A percentile compares a stretch with the other conserved stretches of the same genome.
phyloP scores from a whole-genome alignment of 805 yeast genomes.

The Ogataea nonfermentans region DNA sequence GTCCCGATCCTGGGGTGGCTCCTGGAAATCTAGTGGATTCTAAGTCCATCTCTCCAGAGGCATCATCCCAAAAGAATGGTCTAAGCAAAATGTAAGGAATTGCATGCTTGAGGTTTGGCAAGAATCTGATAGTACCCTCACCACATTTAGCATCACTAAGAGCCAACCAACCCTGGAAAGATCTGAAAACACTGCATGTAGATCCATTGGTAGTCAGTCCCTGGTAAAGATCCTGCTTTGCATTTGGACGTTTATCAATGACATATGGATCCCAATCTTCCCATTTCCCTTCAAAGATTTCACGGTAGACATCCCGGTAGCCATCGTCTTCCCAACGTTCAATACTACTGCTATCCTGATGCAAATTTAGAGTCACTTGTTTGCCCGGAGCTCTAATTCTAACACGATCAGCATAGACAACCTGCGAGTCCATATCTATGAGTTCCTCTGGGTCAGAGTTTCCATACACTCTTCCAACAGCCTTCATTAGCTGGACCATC shows the following conservation, averaged over 20 bases:
- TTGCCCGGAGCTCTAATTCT: conserved; percentile 42
- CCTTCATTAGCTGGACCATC: conserved; percentile 28
- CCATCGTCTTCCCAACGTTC: conserved; percentile 46
- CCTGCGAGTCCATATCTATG: conserved; percentile 33
- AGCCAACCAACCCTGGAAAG: conserved; percentile 45
- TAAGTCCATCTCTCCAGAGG: conserved; percentile 26
- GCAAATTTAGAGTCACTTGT: conserved; percentile 36
- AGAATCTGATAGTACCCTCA: conserved; percentile 39
- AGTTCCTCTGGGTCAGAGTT: conserved; percentile 25
- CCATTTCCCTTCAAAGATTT: conserved; percentile 41
- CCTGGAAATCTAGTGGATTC: conserved; percentile 38
- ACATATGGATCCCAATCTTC: conserved; percentile 43
- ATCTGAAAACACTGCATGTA: conserved; percentile 34
- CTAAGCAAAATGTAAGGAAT: conserved; percentile 39
- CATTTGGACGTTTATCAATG: conserved; percentile 34
- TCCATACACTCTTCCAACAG: conserved; percentile 12
- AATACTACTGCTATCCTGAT: conserved; percentile 42
- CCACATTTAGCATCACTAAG: conserved; percentile 36
- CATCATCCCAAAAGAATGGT: conserved; percentile 36
- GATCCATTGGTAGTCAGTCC: conserved; percentile 8
- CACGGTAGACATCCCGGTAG: conserved; percentile 37
- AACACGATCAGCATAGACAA: conserved; percentile 43
- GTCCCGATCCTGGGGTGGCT: conserved; percentile 38
- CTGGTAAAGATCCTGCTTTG: conserved; percentile 35
- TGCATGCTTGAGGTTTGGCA: conserved; percentile 36